Percentiles rank a stretch among this genome's conserved stretches.
These are phyloP conservation scores for Histomonas meleagridis DNA, from an alignment of 208 protist species.

Conservation along the genomic window DNA sequence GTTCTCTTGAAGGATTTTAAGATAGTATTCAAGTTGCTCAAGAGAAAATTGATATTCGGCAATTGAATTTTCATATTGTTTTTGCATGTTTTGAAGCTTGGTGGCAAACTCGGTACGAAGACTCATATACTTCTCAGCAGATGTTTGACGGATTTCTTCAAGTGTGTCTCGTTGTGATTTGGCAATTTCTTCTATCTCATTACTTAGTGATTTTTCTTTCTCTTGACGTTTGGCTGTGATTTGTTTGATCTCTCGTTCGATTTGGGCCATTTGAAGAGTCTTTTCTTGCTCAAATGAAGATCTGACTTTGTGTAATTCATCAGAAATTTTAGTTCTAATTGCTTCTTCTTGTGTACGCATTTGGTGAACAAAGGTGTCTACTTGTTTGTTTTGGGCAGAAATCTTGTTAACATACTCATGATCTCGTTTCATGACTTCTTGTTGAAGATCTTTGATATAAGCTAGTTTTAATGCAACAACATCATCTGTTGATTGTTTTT, in stretches of 20 bases:
- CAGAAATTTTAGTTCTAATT: background rate
- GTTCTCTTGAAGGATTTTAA: background rate
- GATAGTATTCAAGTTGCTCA: background rate
- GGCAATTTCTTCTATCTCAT: background rate
- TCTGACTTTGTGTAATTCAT: background rate
- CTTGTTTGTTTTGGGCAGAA: background rate
- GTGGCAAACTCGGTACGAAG: background rate
- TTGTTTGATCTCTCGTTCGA: background rate
- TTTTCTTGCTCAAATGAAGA: background rate
- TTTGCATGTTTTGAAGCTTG: background rate
- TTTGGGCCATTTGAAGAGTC: background rate
- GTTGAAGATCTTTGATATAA: background rate
- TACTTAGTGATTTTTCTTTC: background rate
- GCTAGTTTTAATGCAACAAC: background rate
- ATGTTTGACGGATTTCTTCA: background rate
- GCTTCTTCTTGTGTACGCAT: background rate
- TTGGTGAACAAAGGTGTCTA: background rate
- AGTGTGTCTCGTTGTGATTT: background rate
- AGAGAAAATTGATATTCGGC: conserved; percentile 13
- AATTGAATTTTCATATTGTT: conserved; percentile 8
- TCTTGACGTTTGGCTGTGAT: background rate
- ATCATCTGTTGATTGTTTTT: background rate
- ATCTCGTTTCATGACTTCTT: conserved; percentile 31
- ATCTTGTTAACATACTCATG: conserved; percentile 35
- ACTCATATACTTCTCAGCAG: background rate